These are phyloP conservation scores for Aspergillus saccharolyticus DNA, from an alignment of 495 filamentous ascomycete species.

Conservation along the genomic window DNA sequence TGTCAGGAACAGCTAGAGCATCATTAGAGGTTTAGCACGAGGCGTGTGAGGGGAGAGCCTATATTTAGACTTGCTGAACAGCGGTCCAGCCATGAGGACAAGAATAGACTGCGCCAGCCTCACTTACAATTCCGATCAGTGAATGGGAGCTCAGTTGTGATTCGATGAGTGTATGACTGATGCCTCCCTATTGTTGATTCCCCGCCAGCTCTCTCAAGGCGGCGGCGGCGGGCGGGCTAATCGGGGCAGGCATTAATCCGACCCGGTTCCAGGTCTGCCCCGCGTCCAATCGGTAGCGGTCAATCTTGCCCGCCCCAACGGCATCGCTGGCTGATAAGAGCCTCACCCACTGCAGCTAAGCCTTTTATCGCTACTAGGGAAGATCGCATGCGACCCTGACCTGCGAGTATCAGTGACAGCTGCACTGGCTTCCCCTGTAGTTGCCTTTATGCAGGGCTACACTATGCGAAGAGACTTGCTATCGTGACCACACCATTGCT, in stretches of 20 bases:
- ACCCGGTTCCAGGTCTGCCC: constrained; percentile 8
- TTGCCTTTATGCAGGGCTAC: constrained; percentile 2
- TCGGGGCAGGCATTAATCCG: constrained; percentile 19
- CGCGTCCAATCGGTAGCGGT: constrained; percentile 18
- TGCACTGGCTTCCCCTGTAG: neutral
- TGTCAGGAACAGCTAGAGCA: constrained; percentile 8
- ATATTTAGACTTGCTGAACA: neutral
- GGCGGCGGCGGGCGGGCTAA: constrained; percentile 8
- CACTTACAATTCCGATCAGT: neutral
- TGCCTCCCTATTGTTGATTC: constrained; percentile 13
- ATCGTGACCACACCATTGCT: neutral
- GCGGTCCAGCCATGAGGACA: neutral
- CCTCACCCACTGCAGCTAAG: constrained; percentile 7
- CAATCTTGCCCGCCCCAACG: constrained; percentile 12
- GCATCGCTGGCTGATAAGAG: constrained; percentile 14
- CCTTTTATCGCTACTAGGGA: constrained; percentile 3
- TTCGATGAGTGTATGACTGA: neutral
- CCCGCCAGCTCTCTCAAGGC: constrained; percentile 13
- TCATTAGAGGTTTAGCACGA: constrained; percentile 6
- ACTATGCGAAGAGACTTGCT: constrained; percentile 2
- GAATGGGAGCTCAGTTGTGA: neutral
- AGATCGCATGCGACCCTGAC: constrained; percentile 13
- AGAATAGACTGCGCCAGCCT: neutral
- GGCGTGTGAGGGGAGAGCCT: neutral
- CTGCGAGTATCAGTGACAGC: constrained; percentile 7